Conservation (phyloP, 2,329 filamentous ascomycete genomes). For the Aspergillus terreus region DNA sequence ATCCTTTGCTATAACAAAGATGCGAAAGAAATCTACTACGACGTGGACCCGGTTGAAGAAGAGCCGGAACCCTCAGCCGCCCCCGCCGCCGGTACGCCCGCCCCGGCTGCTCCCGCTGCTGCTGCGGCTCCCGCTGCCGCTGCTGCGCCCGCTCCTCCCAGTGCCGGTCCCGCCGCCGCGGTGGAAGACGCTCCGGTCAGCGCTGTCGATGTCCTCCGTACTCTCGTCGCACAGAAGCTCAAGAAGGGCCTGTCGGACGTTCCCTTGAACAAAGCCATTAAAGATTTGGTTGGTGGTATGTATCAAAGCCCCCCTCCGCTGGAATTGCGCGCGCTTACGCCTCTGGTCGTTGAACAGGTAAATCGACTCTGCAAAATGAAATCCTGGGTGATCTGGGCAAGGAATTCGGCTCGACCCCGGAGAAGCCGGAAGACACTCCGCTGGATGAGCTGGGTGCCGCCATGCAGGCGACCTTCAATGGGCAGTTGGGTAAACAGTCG, state of each 20-base stretch:
- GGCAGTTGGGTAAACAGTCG: constrained; percentile 95
- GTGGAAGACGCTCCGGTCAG: constrained; percentile 83
- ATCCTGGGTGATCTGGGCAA: constrained; percentile 97
- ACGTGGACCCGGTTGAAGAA: constrained; percentile 91
- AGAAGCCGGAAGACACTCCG: constrained; percentile 97
- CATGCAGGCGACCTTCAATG: constrained; percentile 99
- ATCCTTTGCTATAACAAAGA: constrained; percentile 99
- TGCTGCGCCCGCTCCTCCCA: constrained; percentile 58
- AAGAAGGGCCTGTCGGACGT: constrained; percentile 91
- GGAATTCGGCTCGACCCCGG: constrained; percentile 95
- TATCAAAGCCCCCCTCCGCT: constrained; percentile 15
- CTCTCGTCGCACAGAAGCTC: constrained; percentile 91
- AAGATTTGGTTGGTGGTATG: constrained; percentile 94
- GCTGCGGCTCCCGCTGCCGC: constrained; percentile 53
- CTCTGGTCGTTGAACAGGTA: constrained; percentile 55
- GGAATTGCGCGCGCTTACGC: not conserved
- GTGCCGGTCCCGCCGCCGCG: constrained; percentile 79
- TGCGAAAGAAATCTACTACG: constrained; percentile 98
- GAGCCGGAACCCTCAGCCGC: constrained; percentile 60
- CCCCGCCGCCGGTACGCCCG: constrained; percentile 36
- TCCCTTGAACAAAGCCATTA: constrained; percentile 93
- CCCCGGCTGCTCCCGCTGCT: constrained; percentile 41
- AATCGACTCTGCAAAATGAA: constrained; percentile 98
- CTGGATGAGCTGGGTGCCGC: constrained; percentile 90
- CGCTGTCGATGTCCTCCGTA: constrained; percentile 83